phyloP scores from a whole-genome alignment of 2,329 filamentous ascomycete species.

The Phyllosticta citrichinensis region DNA sequence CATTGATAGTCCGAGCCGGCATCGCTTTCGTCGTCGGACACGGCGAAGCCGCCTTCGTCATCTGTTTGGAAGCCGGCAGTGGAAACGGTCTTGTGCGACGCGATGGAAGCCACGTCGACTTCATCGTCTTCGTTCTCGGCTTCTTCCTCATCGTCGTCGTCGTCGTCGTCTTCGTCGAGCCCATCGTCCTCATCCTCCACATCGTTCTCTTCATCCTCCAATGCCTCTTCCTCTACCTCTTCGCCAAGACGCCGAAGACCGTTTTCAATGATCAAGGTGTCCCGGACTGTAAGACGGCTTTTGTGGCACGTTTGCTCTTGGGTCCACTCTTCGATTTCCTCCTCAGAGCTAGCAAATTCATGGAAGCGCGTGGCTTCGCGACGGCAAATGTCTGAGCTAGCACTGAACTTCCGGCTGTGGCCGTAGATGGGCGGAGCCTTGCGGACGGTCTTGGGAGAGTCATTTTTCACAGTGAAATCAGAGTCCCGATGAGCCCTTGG shows the following conservation, averaged over 20 bases:
- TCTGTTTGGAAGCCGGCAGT: slow-evolving; percentile 73
- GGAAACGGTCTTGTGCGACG: slow-evolving; percentile 29
- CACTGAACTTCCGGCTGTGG: slow-evolving; percentile 25
- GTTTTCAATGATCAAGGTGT: slow-evolving; percentile 84
- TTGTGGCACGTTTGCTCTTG: slow-evolving; percentile 55
- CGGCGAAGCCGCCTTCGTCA: slow-evolving; percentile 62
- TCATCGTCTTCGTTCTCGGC: slow-evolving; percentile 42
- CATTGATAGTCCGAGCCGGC: slow-evolving; percentile 54
- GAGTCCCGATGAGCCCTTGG: slow-evolving; percentile 36
- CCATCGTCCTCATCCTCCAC: slow-evolving; percentile 57
- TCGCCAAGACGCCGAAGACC: slow-evolving; percentile 74
- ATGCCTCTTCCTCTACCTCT: slow-evolving; percentile 84
- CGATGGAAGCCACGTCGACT: slow-evolving; percentile 26
- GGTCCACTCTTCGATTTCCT: slow-evolving; percentile 80
- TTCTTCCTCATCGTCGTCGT: slow-evolving; percentile 40
- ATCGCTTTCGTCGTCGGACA: slow-evolving; percentile 58
- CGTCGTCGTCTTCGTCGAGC: slow-evolving; percentile 37
- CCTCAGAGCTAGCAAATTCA: slow-evolving; percentile 77
- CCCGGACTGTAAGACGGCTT: slow-evolving; percentile 73
- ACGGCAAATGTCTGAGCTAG: slow-evolving; percentile 36
- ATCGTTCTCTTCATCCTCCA: slow-evolving; percentile 58
- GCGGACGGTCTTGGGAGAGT: slow-evolving; percentile 34
- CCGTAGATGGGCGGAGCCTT: slow-evolving; percentile 23
- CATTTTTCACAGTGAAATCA: slow-evolving; percentile 40
- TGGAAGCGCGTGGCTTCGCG: slow-evolving; percentile 60